Evolutionary conservation across 2,329 filamentous ascomycete genomes (phyloP), one percentile per base, ranked within the genome.

Genomic region (Arthrobotrys musiformis): DNA sequence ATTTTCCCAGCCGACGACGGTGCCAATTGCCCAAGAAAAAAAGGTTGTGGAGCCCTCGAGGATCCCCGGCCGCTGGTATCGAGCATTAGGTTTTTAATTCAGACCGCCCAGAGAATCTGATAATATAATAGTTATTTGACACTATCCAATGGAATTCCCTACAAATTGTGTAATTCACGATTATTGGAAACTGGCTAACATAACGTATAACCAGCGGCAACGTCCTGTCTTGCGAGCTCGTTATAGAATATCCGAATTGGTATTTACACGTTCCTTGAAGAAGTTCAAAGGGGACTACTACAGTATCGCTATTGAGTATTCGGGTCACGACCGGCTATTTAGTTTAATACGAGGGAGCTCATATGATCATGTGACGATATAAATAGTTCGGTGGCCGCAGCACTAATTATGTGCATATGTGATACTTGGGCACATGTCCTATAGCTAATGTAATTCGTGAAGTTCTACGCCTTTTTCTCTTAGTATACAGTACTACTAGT

Each of bases 1-100:
- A 40, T 58, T 58, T 58, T 58, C 54, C 54, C 54, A 58, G 54
- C 54, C 30, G 54, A 40, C 54, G 54, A 19, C 54, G 33, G 33
- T 58, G 22, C 54, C n/a, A 70, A 61, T 54, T 44, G 42, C 54
- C 44, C 48, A 40, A n/a, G n/a, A n/a, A n/a, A n/a, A n/a, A n/a
- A 44, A 40, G 19, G 30, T 4, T 70, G 54, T 61, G 54, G 66
- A 33, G 60, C 66, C 19, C 35, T 15, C 44, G n/a, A n/a, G n/a
- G n/a, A n/a, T n/a, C n/a, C n/a, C n/a, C n/a, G n/a, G n/a, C n/a
- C n/a, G 54, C 54, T 54, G 66, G 62, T 22, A 35, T 46, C 19
- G 13, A 58, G n/a, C 26, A 40, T 58, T 58, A 40, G 19, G 30
- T 58, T 58, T 33, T n/a, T n/a, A n/a, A 58, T 13, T 40, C 19